Percentiles rank a stretch among this genome's conserved stretches.
phyloP scores from a whole-genome alignment of 352 stramenopile genomes.

The Phytopythium oedochilum region DNA sequence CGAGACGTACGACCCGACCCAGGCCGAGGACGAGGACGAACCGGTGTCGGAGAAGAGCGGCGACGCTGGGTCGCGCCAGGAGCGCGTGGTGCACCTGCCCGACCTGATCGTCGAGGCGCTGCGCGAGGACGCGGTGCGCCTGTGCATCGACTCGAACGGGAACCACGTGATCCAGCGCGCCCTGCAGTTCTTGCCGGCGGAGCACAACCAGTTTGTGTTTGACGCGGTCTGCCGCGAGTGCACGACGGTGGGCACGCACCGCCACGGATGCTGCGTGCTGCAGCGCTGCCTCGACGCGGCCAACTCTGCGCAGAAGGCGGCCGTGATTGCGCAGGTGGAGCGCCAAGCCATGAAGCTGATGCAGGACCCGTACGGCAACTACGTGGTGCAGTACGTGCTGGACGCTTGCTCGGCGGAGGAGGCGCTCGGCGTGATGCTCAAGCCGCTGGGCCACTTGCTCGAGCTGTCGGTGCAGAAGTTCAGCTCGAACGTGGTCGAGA shows the following conservation, averaged over 20 bases:
- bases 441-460: constrained; percentile 89
- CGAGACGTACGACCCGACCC: constrained; percentile 40
- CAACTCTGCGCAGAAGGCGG: constrained; percentile 82
- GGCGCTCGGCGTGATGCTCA: constrained; percentile 73
- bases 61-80: constrained; percentile 18
- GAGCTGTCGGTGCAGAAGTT: constrained; percentile 98
- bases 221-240: constrained; percentile 95
- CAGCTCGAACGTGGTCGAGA: constrained; percentile 98
- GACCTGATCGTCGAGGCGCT: constrained; percentile 94
- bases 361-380: constrained; percentile 91
- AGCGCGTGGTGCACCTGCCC: constrained; percentile 47
- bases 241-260: constrained; percentile 94
- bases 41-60: constrained; percentile 12
- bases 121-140: constrained; percentile 89
- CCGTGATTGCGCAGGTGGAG: constrained; percentile 93
- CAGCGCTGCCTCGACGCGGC: constrained; percentile 95
- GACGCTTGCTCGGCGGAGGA: constrained; percentile 85
- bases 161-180: constrained; percentile 98
- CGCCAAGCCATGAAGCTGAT: constrained; percentile 96
- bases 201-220: constrained; percentile 97
- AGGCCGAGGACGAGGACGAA: constrained; percentile 32
- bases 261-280: constrained; percentile 97
- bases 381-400: constrained; percentile 91
- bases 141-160: constrained; percentile 97
- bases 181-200: constrained; percentile 91